Conservation (phyloP, 148 eudicot species). For the Bassia scoparia region DNA sequence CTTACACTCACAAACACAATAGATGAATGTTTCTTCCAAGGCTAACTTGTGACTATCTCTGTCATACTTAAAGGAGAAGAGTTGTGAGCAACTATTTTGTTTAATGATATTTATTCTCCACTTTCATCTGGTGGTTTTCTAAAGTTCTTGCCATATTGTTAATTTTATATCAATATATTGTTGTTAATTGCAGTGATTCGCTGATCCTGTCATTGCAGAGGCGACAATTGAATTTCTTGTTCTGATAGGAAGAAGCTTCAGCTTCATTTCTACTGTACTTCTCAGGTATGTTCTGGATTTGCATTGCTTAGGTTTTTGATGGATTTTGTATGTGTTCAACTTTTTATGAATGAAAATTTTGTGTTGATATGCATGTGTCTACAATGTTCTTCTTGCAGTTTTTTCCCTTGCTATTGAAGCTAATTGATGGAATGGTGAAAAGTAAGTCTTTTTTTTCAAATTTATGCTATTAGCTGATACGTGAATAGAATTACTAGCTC, state of each 20-base stretch:
- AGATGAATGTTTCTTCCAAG: background rate
- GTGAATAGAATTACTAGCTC: background rate
- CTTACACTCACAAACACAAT: background rate
- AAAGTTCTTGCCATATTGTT: background rate
- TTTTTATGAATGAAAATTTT: background rate
- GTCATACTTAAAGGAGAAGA: background rate
- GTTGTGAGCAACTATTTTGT: background rate
- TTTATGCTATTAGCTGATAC: background rate
- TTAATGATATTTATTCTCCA: background rate
- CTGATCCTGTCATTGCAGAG: slow-evolving; percentile 87
- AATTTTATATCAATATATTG: slow-evolving; percentile 8
- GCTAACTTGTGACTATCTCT: background rate
- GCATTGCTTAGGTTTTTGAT: background rate
- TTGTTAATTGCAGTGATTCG: slow-evolving; percentile 71
- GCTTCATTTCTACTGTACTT: slow-evolving; percentile 62
- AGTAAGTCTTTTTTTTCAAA: slow-evolving; percentile 47
- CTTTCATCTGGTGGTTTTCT: background rate
- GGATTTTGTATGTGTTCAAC: background rate
- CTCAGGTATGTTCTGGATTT: slow-evolving; percentile 55
- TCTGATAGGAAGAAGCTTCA: slow-evolving; percentile 56
- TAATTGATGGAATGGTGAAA: slow-evolving; percentile 94
- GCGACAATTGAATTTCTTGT: slow-evolving; percentile 75
- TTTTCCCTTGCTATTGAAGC: slow-evolving; percentile 85
- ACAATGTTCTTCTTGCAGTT: slow-evolving; percentile 63
- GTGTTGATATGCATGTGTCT: background rate